Conservation (phyloP, 805 yeast genomes). For the Schizosaccharomyces octosporus region DNA sequence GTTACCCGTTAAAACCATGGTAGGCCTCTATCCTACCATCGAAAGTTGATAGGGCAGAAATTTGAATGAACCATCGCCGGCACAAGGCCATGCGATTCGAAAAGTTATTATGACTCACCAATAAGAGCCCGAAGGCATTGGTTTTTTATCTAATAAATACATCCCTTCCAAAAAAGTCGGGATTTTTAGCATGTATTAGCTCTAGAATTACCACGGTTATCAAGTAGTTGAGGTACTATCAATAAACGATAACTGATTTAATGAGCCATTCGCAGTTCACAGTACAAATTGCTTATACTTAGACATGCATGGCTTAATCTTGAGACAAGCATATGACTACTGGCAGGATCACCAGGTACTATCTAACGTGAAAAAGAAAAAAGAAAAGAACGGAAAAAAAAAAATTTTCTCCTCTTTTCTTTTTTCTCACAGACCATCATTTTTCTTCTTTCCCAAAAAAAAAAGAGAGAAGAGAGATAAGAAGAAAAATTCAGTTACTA, state of each 20-base stretch:
- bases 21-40: conserved; percentile 8
- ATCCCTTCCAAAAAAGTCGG: conserved; percentile 18
- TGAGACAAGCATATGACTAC: conserved; percentile 30
- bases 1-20: conserved; percentile 17
- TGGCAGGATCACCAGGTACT: conserved; percentile 28
- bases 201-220: conserved; percentile 26
- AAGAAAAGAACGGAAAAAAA: too few relatives aligned
- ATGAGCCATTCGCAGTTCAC: conserved; percentile 29
- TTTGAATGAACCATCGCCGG: conserved; percentile 26
- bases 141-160: conserved; percentile 24
- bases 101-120: conserved; percentile 22
- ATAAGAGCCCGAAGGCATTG: conserved; percentile 19
- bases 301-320: conserved; percentile 27
- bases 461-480: too few relatives aligned
- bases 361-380: conserved; percentile 2
- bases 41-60: conserved; percentile 21
- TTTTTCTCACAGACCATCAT: too few relatives aligned
- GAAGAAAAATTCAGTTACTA: too few relatives aligned
- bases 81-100: conserved; percentile 21
- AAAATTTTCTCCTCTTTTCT: too few relatives aligned
- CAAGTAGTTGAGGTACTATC: conserved; percentile 24
- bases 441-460: too few relatives aligned
- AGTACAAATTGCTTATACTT: conserved; percentile 25
- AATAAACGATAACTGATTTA: conserved; percentile 26
- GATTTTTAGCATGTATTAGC: conserved; percentile 25